Evolutionary conservation across 768 basidiomycete genomes (phyloP).

Genomic region (Termitomyces sp.): DNA sequence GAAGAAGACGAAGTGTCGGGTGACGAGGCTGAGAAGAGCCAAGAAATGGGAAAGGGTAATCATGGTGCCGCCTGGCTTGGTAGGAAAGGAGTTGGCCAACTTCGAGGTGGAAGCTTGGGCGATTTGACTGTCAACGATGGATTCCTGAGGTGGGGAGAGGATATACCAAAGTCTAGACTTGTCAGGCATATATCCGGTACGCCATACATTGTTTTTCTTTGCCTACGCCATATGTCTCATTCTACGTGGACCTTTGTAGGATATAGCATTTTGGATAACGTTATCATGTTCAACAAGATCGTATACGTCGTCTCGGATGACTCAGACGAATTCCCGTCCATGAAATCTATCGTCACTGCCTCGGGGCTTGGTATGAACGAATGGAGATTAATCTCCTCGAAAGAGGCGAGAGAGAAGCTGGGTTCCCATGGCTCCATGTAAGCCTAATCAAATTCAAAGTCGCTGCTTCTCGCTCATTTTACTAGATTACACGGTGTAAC

Average conservation of each 20-base stretch:
- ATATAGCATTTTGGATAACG: conserved; percentile 79
- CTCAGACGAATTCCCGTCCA: conserved; percentile 55
- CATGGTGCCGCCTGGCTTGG: conserved; percentile 47
- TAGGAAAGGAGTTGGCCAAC: conserved; percentile 27
- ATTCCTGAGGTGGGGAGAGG: conserved; percentile 52
- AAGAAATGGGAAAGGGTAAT: conserved; percentile 36
- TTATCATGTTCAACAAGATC: conserved; percentile 70
- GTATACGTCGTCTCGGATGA: conserved; percentile 76
- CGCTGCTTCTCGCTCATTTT: neutral
- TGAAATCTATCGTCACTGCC: conserved; percentile 51
- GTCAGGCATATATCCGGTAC: conserved; percentile 67
- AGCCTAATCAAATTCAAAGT: conserved; percentile 16
- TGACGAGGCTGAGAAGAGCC: conserved; percentile 49
- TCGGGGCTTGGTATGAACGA: conserved; percentile 36
- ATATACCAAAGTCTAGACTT: conserved; percentile 55
- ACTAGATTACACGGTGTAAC: conserved; percentile 65
- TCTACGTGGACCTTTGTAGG: conserved; percentile 41
- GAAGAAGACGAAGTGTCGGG: conserved; percentile 58
- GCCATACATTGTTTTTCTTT: conserved; percentile 14
- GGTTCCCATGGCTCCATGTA: conserved; percentile 57
- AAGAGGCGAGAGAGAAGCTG: conserved; percentile 46
- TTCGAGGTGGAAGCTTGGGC: conserved; percentile 28
- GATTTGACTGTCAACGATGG: conserved; percentile 50
- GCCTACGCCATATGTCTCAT: neutral
- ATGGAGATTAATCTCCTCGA: conserved; percentile 59